Conservation (phyloP, 2,329 filamentous ascomycete species). For the Sclerotinia spermophila region DNA sequence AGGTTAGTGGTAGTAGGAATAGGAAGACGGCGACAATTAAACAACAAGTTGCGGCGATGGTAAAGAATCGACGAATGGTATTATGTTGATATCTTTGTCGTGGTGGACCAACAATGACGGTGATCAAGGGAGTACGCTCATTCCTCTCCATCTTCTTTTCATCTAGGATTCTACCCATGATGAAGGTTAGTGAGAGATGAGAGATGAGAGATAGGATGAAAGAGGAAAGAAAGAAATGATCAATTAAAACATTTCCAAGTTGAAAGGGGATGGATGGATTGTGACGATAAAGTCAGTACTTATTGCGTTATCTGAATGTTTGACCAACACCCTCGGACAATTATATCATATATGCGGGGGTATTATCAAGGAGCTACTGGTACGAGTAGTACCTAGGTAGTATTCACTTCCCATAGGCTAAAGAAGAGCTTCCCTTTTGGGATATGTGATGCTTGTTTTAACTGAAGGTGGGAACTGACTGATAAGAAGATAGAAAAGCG, state of each 20-base stretch:
- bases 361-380: not conserved
- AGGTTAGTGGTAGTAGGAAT: slow-evolving; percentile 48
- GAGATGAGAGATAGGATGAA: not conserved
- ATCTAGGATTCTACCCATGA: slow-evolving; percentile 7
- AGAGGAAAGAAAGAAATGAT: not conserved
- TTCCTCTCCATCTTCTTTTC: slow-evolving; percentile 19
- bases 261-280: not conserved
- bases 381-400: not conserved
- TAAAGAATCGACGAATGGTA: slow-evolving; percentile 63
- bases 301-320: not conserved
- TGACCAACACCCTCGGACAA: too few species aligned
- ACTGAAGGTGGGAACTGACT: not conserved
- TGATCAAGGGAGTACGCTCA: slow-evolving; percentile 63
- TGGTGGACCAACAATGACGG: slow-evolving; percentile 53
- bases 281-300: not conserved
- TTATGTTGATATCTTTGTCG: slow-evolving; percentile 56
- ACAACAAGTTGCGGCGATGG: slow-evolving; percentile 54
- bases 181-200: not conserved
- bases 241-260: not conserved
- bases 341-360: not conserved
- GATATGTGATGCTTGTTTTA: not conserved
- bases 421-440: not conserved
- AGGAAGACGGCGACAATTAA: slow-evolving; percentile 41
- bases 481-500: not conserved
- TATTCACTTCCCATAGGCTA: not conserved